Percentiles rank a stretch among this genome's conserved stretches.
These are phyloP conservation scores for Chalaropsis ovoidea DNA, from an alignment of 2,329 filamentous ascomycete genomes.

Conservation along the genomic window DNA sequence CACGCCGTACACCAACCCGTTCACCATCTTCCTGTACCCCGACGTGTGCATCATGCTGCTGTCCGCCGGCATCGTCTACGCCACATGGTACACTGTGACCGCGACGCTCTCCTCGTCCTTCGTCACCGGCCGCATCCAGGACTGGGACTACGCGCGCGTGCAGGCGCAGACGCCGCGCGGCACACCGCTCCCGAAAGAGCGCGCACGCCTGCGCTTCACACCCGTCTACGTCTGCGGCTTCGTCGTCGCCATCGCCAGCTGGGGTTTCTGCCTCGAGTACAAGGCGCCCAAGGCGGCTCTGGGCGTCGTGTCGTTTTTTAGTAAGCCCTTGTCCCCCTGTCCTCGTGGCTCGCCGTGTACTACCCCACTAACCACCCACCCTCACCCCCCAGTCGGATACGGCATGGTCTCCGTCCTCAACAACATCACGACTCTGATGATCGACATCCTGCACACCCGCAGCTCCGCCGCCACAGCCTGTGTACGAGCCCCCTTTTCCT, in stretches of 20 bases:
- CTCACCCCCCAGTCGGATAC: conserved; percentile 28
- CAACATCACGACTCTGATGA: conserved; percentile 31
- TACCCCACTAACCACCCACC: too few species aligned
- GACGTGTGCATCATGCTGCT: conserved; percentile 31
- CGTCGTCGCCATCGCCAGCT: conserved; percentile 28
- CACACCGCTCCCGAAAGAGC: conserved; percentile 29
- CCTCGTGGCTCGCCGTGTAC: background rate
- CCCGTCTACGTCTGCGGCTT: conserved; percentile 29
- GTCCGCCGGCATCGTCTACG: conserved; percentile 32
- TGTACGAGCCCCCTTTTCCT: conserved; percentile 26
- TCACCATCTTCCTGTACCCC: conserved; percentile 31
- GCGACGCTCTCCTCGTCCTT: conserved; percentile 33
- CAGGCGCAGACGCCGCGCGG: conserved; percentile 24
- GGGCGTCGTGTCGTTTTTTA: conserved; percentile 28
- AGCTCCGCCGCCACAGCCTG: conserved; percentile 31
- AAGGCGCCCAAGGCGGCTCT: conserved; percentile 28
- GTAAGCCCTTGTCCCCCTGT: conserved; percentile 25
- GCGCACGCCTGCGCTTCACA: conserved; percentile 29
- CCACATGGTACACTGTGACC: conserved; percentile 33
- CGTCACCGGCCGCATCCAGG: conserved; percentile 30
- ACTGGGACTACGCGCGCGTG: conserved; percentile 30
- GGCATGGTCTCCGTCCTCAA: conserved; percentile 31
- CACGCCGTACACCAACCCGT: conserved; percentile 29
- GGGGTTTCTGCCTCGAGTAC: conserved; percentile 30
- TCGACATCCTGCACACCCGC: conserved; percentile 30